Conservation (phyloP, 495 filamentous ascomycete species). For the Haplographium delicatum region DNA sequence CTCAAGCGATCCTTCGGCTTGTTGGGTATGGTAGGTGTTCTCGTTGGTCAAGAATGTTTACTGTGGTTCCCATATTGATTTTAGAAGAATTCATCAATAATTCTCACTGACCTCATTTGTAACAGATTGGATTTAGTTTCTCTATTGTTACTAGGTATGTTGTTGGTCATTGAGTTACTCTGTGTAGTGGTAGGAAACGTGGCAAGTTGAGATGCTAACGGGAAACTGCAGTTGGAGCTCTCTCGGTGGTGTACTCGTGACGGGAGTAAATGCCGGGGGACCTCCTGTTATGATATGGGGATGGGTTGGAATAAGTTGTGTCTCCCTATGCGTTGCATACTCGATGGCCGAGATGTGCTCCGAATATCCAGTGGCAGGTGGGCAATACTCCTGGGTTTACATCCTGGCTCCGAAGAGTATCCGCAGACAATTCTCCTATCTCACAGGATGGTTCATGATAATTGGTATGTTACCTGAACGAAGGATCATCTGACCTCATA, state of each 20-base stretch:
- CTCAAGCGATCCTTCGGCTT: conserved; percentile 53
- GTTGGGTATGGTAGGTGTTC: too few species aligned
- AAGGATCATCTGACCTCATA: too few species aligned
- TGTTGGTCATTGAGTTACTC: too few species aligned
- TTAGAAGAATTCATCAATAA: too few species aligned
- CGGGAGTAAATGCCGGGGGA: conserved; percentile 49
- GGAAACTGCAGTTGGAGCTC: conserved; percentile 49
- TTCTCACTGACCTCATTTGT: too few species aligned
- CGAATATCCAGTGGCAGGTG: conserved; percentile 39
- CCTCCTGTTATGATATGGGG: conserved; percentile 54
- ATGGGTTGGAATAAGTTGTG: conserved; percentile 46
- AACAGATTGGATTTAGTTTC: conserved; percentile 56
- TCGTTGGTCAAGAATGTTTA: too few species aligned
- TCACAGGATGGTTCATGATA: conserved; percentile 51
- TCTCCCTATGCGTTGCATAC: conserved; percentile 48
- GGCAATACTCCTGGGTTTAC: conserved; percentile 45
- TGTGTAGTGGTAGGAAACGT: too few species aligned
- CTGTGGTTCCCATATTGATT: too few species aligned
- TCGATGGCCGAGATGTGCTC: conserved; percentile 57
- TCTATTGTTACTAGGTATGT: too few species aligned
- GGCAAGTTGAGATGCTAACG: conserved; percentile 25
- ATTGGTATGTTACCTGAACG: conserved; percentile 32
- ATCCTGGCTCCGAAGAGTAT: conserved; percentile 49
- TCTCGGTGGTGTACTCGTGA: conserved; percentile 50
- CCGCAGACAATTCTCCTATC: conserved; percentile 41